A percentile compares a stretch with the other conserved stretches of the same genome.
Conservation (phyloP, 2,329 filamentous ascomycete genomes). For the Parascedosporium putredinis region DNA sequence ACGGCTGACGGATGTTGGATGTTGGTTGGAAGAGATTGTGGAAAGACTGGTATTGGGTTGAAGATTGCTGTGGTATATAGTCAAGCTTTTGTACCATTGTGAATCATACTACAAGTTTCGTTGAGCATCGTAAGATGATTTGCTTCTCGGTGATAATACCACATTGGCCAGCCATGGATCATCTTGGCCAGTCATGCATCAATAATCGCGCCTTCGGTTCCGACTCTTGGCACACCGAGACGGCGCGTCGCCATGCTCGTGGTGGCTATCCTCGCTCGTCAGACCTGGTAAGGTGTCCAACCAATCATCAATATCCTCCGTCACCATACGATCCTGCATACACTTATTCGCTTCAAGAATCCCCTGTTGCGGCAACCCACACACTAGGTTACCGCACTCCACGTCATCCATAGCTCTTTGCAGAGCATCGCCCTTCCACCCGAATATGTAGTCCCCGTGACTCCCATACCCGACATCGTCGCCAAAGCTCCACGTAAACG, state of each 20-base stretch:
- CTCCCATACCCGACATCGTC: constrained; percentile 24
- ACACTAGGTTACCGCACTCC: constrained; percentile 1
- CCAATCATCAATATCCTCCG: not conserved
- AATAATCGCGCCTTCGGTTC: not conserved
- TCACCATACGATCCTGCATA: not conserved
- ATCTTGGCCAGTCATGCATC: no score
- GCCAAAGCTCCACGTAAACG: constrained; percentile 20
- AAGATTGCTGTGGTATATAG: not conserved
- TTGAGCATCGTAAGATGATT: no score
- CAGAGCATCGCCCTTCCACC: constrained; percentile 23
- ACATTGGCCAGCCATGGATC: no score
- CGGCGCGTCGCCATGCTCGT: not conserved
- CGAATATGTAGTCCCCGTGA: constrained; percentile 29
- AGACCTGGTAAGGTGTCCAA: not conserved
- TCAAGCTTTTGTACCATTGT: not conserved
- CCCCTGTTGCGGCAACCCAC: not conserved
- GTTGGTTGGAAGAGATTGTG: not conserved
- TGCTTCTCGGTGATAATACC: no score
- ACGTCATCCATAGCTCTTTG: constrained; percentile 19
- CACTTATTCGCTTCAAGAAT: constrained; percentile 2
- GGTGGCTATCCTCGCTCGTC: not conserved
- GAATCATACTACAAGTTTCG: not conserved
- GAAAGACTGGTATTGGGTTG: no score
- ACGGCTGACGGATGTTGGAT: not conserved
- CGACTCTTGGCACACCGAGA: not conserved